A percentile compares a stretch with the other conserved stretches of the same genome.
phyloP scores from a whole-genome alignment of 805 yeast species.

The Millerozyma miso region DNA sequence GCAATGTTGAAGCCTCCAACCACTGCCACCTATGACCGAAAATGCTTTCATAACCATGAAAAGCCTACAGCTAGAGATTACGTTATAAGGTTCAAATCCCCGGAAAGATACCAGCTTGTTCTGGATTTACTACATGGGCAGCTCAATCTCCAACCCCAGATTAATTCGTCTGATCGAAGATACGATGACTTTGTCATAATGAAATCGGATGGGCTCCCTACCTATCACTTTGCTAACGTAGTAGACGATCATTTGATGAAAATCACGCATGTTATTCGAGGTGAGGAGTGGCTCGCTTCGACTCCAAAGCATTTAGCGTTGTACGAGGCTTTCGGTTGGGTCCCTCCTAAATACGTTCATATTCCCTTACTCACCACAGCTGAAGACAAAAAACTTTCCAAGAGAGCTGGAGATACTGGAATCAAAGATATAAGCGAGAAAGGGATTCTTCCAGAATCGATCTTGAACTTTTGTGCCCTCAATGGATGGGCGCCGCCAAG shows the following conservation, averaged over 20 bases:
- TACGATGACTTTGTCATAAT: conserved; percentile 86
- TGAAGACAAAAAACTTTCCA: conserved; percentile 74
- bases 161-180: conserved; percentile 63
- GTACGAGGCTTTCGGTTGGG: conserved; percentile 84
- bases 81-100: conserved; percentile 75
- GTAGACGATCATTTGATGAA: conserved; percentile 92
- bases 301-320: conserved; percentile 92
- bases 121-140: conserved; percentile 75
- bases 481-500: conserved; percentile 94
- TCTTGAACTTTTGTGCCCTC: conserved; percentile 80
- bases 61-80: conserved; percentile 26
- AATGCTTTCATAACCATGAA: conserved; percentile 48
- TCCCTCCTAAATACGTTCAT: conserved; percentile 77
- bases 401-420: conserved; percentile 79
- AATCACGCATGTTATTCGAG: conserved; percentile 91
- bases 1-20: conserved; percentile 78
- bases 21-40: conserved; percentile 85
- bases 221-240: conserved; percentile 95
- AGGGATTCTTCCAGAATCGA: conserved; percentile 82
- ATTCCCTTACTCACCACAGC: conserved; percentile 80
- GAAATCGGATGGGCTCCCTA: conserved; percentile 93
- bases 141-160: conserved; percentile 74
- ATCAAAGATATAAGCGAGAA: conserved; percentile 51
- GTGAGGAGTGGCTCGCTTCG: conserved; percentile 97
- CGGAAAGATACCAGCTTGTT: conserved; percentile 62